Evolutionary conservation across 1,284 basidiomycete species (phyloP).

Genomic region (Marasmius sp.): DNA sequence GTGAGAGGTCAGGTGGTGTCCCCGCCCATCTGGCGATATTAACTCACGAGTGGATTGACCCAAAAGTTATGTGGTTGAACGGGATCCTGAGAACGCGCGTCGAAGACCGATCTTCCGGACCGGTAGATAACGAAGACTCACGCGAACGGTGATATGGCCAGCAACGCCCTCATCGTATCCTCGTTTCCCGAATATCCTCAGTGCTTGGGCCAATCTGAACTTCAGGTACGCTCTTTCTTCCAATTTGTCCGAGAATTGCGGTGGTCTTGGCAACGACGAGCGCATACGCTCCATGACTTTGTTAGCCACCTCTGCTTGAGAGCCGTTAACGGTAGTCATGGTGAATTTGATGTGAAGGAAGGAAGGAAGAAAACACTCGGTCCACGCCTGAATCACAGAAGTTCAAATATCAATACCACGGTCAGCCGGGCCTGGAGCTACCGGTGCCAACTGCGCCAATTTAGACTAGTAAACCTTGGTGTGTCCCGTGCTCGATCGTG

Average conservation of each 20-base stretch:
- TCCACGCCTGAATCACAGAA: no score
- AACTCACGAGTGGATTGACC: constrained; percentile 47
- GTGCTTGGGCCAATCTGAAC: constrained; percentile 52
- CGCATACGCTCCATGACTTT: not conserved
- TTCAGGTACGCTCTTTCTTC: constrained; percentile 51
- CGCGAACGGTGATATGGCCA: constrained; percentile 63
- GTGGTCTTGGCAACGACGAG: not conserved
- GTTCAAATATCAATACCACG: no score
- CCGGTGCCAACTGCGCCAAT: no score
- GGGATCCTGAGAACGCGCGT: not conserved
- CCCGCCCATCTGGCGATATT: not conserved
- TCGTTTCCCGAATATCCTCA: constrained; percentile 41
- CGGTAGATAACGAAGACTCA: not conserved
- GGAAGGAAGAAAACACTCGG: no score
- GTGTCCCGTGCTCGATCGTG: no score
- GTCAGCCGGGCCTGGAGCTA: no score
- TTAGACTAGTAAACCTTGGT: no score
- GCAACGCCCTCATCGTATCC: constrained; percentile 47
- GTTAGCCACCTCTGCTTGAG: not conserved
- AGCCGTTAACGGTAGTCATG: not conserved
- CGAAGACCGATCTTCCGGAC: not conserved
- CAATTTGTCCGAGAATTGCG: constrained; percentile 36
- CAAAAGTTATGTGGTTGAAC: constrained; percentile 1
- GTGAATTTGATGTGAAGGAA: no score
- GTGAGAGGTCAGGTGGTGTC: no score